Evolutionary conservation across 1,284 basidiomycete genomes (phyloP).

Genomic region (Ceratobasidium sp.): DNA sequence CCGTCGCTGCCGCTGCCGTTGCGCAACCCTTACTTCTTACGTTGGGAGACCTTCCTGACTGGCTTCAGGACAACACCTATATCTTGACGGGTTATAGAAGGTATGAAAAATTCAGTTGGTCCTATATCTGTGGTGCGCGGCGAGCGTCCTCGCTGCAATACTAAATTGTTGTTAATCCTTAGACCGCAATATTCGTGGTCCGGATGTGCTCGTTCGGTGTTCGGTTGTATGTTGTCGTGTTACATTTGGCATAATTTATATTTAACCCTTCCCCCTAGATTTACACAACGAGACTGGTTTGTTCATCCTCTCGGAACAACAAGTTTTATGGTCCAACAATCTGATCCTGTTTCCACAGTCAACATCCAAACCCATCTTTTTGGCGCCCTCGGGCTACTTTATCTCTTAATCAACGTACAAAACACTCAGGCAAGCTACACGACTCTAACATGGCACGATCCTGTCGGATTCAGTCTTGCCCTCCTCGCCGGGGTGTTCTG

Average conservation of each 20-base stretch:
- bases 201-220: constrained; percentile 76
- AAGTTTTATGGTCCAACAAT: neutral
- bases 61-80: constrained; percentile 77
- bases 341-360: constrained; percentile 69
- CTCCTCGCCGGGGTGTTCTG: constrained; percentile 81
- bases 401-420: constrained; percentile 68
- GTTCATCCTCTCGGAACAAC: constrained; percentile 16
- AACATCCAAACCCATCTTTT: constrained; percentile 92
- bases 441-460: constrained; percentile 73
- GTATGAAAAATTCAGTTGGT: too few species aligned
- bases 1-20: constrained; percentile 18
- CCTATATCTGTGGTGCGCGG: too few species aligned
- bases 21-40: constrained; percentile 34
- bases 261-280: constrained; percentile 62
- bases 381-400: constrained; percentile 76
- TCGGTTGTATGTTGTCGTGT: constrained; percentile 74
- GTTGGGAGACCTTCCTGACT: constrained; percentile 37
- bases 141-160: neutral
- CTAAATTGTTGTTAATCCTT: constrained; percentile 38
- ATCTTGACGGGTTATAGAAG: constrained; percentile 80
- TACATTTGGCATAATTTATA: constrained; percentile 44
- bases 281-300: constrained; percentile 86
- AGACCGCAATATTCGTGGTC: constrained; percentile 75
- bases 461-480: constrained; percentile 75
- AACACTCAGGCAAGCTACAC: constrained; percentile 66